Evolutionary conservation across 805 yeast species (phyloP), one percentile per base, ranked within the genome.

Genomic region (Peterozyma toletana): DNA sequence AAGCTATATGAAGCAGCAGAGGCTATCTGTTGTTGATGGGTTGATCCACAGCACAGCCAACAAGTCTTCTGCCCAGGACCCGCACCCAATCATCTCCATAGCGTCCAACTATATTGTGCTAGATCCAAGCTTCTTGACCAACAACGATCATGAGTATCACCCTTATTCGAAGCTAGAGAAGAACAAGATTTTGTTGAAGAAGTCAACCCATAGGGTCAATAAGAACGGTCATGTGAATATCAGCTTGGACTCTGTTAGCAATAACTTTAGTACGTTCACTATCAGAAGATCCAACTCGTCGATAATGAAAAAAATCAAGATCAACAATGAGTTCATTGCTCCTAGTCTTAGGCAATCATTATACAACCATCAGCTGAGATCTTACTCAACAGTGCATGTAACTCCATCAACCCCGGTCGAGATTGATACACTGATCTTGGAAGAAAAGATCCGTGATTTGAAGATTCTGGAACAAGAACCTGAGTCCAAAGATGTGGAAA

Each of bases 221-320:
- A 60, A 53, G 42, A 61, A 60, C 42, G 57, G 60, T 7, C 64
- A 58, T 42, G 50, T 63, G 11, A 57, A 48, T 42, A 49, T 63
- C 6, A 54, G 50, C 14, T 33, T 63, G 11, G 53, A 55, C 29
- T 45, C 53, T 1, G 44, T 50, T 3, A 44, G 47, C 18, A 42
- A 48, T 21, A 53, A 51, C 14, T 50, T 52, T 16, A 48, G 58
- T 9, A 51, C 56, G 5, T 35, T 61, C 14, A 53, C 49, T 33
- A 45, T 61, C 13, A 53, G 66, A 48, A 57, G 60, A 41, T 46
- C 63, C 6, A 60, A 56, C 38, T 58, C 66, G 11, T 47, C 50
- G 21, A 38, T 41, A 9, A 45, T 55, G n/a, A 59, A 53, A 41
- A 57, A 56, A n/a, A 41, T 60, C 31, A 46, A 49, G n/a, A 29